A percentile compares a stretch with the other conserved stretches of the same genome.
These are phyloP conservation scores for Cutaneotrichosporon cavernicola DNA, from an alignment of 1,284 basidiomycete genomes.

Conservation along the genomic window DNA sequence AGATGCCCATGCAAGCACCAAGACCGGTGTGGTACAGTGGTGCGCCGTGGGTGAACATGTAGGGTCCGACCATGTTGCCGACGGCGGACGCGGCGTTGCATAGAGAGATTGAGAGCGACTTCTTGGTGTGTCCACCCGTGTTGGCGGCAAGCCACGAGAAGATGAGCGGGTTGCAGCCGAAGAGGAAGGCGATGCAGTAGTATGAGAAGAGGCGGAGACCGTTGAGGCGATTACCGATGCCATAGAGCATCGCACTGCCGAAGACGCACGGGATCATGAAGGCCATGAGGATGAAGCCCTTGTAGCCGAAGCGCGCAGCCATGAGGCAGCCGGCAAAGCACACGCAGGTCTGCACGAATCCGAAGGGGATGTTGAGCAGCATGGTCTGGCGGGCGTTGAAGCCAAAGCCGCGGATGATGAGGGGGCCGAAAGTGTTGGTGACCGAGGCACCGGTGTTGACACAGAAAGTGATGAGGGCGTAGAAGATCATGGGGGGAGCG, in stretches of 20 bases:
- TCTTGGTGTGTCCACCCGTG: slow-evolving; percentile 43
- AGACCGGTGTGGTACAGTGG: slow-evolving; percentile 38
- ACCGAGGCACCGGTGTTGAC: slow-evolving; percentile 37
- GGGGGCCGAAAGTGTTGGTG: slow-evolving; percentile 41
- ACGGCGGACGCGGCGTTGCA: slow-evolving; percentile 35
- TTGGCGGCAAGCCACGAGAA: slow-evolving; percentile 37
- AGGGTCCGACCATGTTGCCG: slow-evolving; percentile 38
- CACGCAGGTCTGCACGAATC: slow-evolving; percentile 33
- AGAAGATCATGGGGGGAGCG: slow-evolving; percentile 37
- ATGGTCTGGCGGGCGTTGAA: slow-evolving; percentile 38
- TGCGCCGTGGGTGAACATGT: slow-evolving; percentile 33
- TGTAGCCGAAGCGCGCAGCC: slow-evolving; percentile 30
- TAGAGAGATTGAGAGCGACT: slow-evolving; percentile 36
- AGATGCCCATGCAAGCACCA: slow-evolving; percentile 36
- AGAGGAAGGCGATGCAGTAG: slow-evolving; percentile 39
- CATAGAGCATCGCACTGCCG: slow-evolving; percentile 42
- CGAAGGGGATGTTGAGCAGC: slow-evolving; percentile 49
- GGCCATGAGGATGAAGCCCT: slow-evolving; percentile 32
- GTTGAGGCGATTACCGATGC: slow-evolving; percentile 22
- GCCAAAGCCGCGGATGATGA: slow-evolving; percentile 45
- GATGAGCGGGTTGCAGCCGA: slow-evolving; percentile 39
- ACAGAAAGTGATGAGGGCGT: slow-evolving; percentile 37
- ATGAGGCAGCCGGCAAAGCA: slow-evolving; percentile 29
- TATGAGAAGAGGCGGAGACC: slow-evolving; percentile 23
- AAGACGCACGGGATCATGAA: slow-evolving; percentile 41